phyloP scores from a whole-genome alignment of 2,329 filamentous ascomycete genomes.

The Stemphylium beticola region DNA sequence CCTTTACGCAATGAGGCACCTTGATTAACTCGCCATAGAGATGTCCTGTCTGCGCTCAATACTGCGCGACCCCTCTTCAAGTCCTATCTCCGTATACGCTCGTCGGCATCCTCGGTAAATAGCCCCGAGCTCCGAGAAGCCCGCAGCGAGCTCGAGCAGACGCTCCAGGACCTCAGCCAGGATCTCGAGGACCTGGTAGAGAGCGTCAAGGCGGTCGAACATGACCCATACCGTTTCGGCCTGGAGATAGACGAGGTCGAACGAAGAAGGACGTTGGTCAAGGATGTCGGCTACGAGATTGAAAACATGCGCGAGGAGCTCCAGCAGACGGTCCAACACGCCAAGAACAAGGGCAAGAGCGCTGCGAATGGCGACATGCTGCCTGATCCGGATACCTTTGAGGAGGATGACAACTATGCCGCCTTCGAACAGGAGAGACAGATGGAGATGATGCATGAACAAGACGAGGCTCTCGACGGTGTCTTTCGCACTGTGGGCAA shows the following conservation, averaged over 20 bases:
- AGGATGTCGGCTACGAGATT: conserved; percentile 87
- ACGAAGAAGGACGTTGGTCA: conserved; percentile 79
- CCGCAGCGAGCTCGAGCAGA: conserved; percentile 77
- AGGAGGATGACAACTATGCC: conserved; percentile 68
- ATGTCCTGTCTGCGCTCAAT: conserved; percentile 83
- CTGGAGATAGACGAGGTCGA: conserved; percentile 82
- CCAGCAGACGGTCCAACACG: conserved; percentile 61
- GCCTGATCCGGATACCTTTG: conserved; percentile 66
- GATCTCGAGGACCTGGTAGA: conserved; percentile 89
- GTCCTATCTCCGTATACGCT: conserved; percentile 94
- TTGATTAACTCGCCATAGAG: conserved; percentile 61
- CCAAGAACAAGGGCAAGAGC: conserved; percentile 47
- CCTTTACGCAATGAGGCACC: conserved; percentile 9
- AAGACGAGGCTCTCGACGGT: conserved; percentile 90
- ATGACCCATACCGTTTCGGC: conserved; percentile 85
- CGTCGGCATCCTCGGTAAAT: conserved; percentile 71
- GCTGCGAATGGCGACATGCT: conserved; percentile 56
- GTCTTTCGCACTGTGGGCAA: conserved; percentile 94
- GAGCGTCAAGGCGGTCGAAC: conserved; percentile 85
- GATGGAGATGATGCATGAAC: conserved; percentile 88
- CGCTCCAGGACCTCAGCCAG: conserved; percentile 73
- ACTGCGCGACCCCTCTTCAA: conserved; percentile 85
- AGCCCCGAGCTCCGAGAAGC: conserved; percentile 69
- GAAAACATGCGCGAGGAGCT: conserved; percentile 89
- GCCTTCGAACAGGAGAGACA: conserved; percentile 93